These are phyloP conservation scores for Fusarium domesticum DNA, from an alignment of 2,329 filamentous ascomycete genomes.

Conservation along the genomic window DNA sequence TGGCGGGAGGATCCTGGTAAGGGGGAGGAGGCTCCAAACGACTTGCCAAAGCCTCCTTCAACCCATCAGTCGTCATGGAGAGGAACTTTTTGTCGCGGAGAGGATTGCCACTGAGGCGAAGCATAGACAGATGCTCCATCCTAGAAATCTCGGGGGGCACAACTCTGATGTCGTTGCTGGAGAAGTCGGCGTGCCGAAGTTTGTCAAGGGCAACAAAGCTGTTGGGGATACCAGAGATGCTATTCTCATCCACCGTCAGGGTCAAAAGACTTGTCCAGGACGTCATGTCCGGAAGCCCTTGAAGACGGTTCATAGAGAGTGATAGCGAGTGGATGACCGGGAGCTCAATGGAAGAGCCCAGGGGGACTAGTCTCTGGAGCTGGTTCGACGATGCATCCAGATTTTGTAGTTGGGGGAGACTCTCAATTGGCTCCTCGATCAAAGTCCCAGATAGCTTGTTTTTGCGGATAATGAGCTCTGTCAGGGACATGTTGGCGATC, in stretches of 20 bases:
- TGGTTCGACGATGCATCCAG: conserved; percentile 78
- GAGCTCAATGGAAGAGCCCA: conserved; percentile 51
- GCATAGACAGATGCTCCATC: conserved; percentile 73
- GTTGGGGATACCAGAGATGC: conserved; percentile 68
- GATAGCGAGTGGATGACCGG: conserved; percentile 72
- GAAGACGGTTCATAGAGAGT: conserved; percentile 78
- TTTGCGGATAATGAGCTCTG: conserved; percentile 70
- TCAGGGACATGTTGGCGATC: conserved; percentile 65
- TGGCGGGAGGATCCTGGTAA: conserved; percentile 34
- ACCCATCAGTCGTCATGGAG: conserved; percentile 72
- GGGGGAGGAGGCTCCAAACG: conserved; percentile 59
- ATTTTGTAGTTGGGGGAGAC: conserved; percentile 64
- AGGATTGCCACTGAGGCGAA: conserved; percentile 85
- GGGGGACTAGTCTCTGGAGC: conserved; percentile 53
- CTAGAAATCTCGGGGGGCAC: conserved; percentile 73
- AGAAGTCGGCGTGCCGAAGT: conserved; percentile 76
- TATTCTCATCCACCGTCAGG: conserved; percentile 78
- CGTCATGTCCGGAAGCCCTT: conserved; percentile 68
- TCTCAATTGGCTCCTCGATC: conserved; percentile 59
- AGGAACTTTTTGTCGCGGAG: conserved; percentile 84
- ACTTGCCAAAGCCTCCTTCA: conserved; percentile 70
- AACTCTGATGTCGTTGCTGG: conserved; percentile 75
- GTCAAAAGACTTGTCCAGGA: conserved; percentile 71
- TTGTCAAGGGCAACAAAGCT: conserved; percentile 68
- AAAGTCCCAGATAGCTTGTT: conserved; percentile 75